Conservation (phyloP, 352 stramenopile genomes). For the Aphanomyces astaci region DNA sequence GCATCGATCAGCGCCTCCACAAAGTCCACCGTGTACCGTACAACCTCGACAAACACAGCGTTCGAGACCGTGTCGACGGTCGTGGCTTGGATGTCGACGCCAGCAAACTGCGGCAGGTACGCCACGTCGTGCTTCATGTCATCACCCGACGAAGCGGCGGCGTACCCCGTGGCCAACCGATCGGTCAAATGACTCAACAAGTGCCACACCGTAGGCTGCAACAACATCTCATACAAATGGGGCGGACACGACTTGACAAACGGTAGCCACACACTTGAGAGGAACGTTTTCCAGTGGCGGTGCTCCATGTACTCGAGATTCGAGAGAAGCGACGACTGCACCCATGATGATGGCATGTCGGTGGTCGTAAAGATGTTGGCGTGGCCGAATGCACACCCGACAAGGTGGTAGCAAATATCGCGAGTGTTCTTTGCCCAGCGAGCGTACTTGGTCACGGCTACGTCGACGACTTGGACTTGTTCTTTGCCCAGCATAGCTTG, state of each 20-base stretch:
- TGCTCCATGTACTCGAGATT: conserved; percentile 63
- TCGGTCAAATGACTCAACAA: conserved; percentile 51
- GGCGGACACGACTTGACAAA: conserved; percentile 61
- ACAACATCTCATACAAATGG: conserved; percentile 46
- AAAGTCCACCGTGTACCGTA: conserved; percentile 60
- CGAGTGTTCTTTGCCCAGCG: conserved; percentile 79
- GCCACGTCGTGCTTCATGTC: too few relatives aligned
- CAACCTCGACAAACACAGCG: conserved; percentile 58
- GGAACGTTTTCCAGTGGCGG: conserved; percentile 51
- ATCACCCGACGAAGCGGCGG: conserved; percentile 23
- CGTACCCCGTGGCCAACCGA: conserved; percentile 41
- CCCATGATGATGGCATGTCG: conserved; percentile 38
- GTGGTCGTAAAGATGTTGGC: conserved; percentile 44
- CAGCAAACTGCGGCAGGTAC: not conserved
- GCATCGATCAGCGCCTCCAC: conserved; percentile 60
- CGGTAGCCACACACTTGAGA: conserved; percentile 63
- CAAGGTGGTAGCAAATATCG: conserved; percentile 69
- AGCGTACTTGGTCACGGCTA: conserved; percentile 41
- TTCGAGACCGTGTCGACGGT: conserved; percentile 38
- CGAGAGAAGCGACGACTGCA: conserved; percentile 53
- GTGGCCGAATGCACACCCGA: conserved; percentile 49
- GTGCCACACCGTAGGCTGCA: conserved; percentile 49
- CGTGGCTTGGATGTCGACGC: conserved; percentile 22
- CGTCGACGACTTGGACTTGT: conserved; percentile 42
- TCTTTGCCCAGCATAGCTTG: conserved; percentile 71